phyloP scores from a whole-genome alignment of 1,284 basidiomycete genomes.

The Uromyces viciae-fabae region DNA sequence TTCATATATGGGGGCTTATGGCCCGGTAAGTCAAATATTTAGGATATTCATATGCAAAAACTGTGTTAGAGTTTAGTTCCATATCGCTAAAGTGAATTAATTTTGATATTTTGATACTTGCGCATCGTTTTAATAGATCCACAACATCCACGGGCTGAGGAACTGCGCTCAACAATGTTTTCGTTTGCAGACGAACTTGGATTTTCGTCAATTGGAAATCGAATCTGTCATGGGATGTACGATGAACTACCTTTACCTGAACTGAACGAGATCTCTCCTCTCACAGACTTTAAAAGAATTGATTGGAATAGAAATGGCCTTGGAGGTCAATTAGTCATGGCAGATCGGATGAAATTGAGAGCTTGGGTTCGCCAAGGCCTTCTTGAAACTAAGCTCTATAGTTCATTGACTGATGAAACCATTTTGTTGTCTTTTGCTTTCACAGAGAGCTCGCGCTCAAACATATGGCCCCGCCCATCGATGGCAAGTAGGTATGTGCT shows the following conservation, averaged over 20 bases:
- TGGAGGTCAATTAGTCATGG: slow-evolving; percentile 28
- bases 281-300: slow-evolving; percentile 26
- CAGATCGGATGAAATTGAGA: slow-evolving; percentile 12
- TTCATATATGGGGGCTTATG: slow-evolving; percentile 44
- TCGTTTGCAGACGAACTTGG: slow-evolving; percentile 37
- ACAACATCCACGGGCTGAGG: slow-evolving; percentile 21
- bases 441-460: slow-evolving; percentile 16
- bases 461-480: slow-evolving; percentile 39
- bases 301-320: slow-evolving; percentile 38
- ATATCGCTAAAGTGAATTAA: neutral
- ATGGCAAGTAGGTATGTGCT: slow-evolving; percentile 22
- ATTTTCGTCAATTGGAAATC: slow-evolving; percentile 24
- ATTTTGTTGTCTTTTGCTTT: neutral
- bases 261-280: neutral
- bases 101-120: neutral
- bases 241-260: slow-evolving; percentile 33
- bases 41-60: neutral
- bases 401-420: neutral
- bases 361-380: neutral
- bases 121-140: too few relatives aligned
- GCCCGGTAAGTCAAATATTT: slow-evolving; percentile 25
- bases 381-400: neutral
- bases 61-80: neutral
- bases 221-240: slow-evolving; percentile 25
- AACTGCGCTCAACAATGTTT: slow-evolving; percentile 35